These are phyloP conservation scores for Fonsecaea pedrosoi DNA, from an alignment of 2,329 filamentous ascomycete genomes.

Conservation along the genomic window DNA sequence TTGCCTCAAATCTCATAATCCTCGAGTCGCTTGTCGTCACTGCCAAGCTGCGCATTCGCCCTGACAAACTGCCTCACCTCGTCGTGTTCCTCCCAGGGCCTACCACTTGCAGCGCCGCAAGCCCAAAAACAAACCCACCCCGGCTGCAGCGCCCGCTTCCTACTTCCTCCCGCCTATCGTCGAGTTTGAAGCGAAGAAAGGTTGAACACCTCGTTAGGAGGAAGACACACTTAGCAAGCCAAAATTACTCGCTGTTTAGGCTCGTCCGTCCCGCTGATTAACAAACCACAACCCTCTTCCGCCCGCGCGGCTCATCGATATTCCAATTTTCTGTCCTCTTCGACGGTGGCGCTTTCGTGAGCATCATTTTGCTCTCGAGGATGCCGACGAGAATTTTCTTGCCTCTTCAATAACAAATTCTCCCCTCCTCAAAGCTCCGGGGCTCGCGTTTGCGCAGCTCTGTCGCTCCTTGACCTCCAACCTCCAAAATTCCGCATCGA, in stretches of 20 bases:
- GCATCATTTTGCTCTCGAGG: slow-evolving; percentile 25
- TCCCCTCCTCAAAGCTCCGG: slow-evolving; percentile 12
- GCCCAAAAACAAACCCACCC: background rate
- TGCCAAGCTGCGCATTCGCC: slow-evolving; percentile 20
- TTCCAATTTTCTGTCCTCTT: slow-evolving; percentile 22
- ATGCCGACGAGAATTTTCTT: slow-evolving; percentile 20
- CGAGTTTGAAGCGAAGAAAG: slow-evolving; percentile 5
- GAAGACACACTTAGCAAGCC: slow-evolving; percentile 1
- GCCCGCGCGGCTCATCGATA: slow-evolving; percentile 20
- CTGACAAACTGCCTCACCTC: background rate
- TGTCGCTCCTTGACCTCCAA: slow-evolving; percentile 6
- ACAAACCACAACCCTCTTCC: slow-evolving; percentile 15
- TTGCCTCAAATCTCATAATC: slow-evolving; percentile 24
- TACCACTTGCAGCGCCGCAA: background rate
- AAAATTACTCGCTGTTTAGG: slow-evolving; percentile 21
- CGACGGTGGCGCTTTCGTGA: slow-evolving; percentile 26
- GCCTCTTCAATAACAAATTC: slow-evolving; percentile 15
- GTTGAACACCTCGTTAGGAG: background rate
- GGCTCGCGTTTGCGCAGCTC: slow-evolving; percentile 11
- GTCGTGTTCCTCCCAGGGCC: slow-evolving; percentile 1
- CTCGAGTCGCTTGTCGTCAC: slow-evolving; percentile 21
- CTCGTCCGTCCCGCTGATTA: slow-evolving; percentile 25
- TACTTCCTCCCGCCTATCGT: slow-evolving; percentile 10
- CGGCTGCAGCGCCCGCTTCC: slow-evolving; percentile 13
- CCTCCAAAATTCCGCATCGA: slow-evolving; percentile 13